Base-by-base conservation (phyloP, 2,329 filamentous ascomycete species). In the Tolypocladium guangdongense region DNA sequence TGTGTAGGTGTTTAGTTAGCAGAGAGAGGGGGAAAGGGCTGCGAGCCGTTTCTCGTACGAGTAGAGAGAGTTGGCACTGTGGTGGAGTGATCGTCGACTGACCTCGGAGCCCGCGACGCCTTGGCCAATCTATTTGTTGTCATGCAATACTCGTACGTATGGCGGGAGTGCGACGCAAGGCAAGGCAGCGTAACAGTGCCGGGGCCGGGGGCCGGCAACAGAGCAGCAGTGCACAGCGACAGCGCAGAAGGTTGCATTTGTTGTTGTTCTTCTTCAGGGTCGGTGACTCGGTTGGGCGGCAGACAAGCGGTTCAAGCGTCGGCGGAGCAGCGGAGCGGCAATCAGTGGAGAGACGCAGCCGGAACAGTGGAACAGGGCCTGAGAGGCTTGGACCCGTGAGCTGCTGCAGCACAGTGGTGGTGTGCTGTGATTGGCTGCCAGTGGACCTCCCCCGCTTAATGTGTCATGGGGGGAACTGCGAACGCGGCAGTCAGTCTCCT, bases 391-490 rank as follows among this genome's bases (percentile, higher is more conserved):
- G 54, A 54, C 55, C 55, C 57, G 55, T 58, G 57, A 58, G 55
- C 54, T 56, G 54, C 52, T 51, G 54, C 55, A 58, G 53, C 51
- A 46, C 53, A 52, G 50, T 46, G 53, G 54, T 55, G 54, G 56
- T 54, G 57, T 56, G 53, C 35, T 51, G 53, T 66, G 60, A 70
- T 70, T 70, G 68, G 68, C 49, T 48, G 37, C 51, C 50, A 49
- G 49, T 20, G 46, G 22, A 50, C 52, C 53, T 60, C 61, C 65
- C 67, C 68, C 68, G 67, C 68, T 69, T 68, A 67, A 66, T 67
- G 63, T 68, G 66, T 3, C 68, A 67, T 68, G 68, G 59, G 59
- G 58, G 66, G 63, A 60, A 58, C 61, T 59, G 60, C 60, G 59
- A 60, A 8, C 43, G 7, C 27, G 27, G 27, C 16, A 32, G 43